Percentiles rank a stretch among this genome's conserved stretches.
These are phyloP conservation scores for Stagonosporopsis chrysanthemi DNA, from an alignment of 2,329 filamentous ascomycete genomes.

Conservation along the genomic window DNA sequence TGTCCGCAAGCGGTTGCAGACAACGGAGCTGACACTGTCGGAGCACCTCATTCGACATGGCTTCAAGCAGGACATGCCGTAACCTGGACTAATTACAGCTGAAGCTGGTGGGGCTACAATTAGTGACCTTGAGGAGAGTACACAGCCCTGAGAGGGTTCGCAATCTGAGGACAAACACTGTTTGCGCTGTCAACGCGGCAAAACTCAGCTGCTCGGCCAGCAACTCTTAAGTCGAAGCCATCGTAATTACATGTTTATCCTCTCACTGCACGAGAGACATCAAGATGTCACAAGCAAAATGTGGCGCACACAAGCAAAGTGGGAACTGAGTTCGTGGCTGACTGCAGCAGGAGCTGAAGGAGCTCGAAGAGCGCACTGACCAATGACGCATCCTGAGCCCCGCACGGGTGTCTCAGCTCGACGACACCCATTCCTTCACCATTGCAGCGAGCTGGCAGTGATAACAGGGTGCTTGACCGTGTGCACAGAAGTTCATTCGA, in stretches of 20 bases:
- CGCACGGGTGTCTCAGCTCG: background rate
- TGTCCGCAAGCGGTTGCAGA: background rate
- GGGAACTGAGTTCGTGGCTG: background rate
- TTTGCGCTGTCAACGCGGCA: too few species aligned
- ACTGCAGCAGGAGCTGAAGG: slow-evolving; percentile 4
- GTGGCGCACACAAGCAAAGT: slow-evolving; percentile 5
- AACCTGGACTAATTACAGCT: background rate
- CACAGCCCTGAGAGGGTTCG: too few species aligned
- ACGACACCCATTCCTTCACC: too few species aligned
- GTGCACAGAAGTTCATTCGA: too few species aligned
- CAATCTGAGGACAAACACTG: too few species aligned
- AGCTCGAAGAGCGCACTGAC: background rate
- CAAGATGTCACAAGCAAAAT: background rate
- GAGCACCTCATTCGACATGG: background rate
- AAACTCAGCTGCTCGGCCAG: too few species aligned
- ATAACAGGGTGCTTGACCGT: too few species aligned
- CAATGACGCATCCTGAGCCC: background rate
- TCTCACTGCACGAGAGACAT: background rate
- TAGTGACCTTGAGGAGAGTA: background rate
- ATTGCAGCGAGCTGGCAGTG: background rate
- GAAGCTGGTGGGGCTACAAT: background rate
- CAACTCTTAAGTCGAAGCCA: too few species aligned
- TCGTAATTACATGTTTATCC: too few species aligned
- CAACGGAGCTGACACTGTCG: background rate
- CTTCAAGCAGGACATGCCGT: background rate